Percentiles rank a stretch among this genome's conserved stretches.
These are phyloP conservation scores for Solanum piurae DNA, from an alignment of 257 asterid genomes.

Conservation along the genomic window DNA sequence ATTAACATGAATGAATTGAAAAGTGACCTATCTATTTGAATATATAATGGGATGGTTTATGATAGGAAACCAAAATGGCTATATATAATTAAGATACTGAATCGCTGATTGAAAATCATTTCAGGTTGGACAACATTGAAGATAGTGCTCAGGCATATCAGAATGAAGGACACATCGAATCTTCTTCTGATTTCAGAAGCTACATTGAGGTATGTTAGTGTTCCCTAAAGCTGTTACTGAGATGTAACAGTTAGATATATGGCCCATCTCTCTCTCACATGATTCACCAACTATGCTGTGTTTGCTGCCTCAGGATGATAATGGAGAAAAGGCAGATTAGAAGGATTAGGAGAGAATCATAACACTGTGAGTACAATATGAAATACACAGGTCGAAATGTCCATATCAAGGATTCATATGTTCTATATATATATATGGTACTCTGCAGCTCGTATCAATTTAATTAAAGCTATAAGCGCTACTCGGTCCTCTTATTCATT, in stretches of 20 bases:
- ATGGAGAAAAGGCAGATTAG: background rate
- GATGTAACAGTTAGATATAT: background rate
- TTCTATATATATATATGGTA: background rate
- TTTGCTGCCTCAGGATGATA: background rate
- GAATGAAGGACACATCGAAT: constrained; percentile 52
- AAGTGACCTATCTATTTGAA: background rate
- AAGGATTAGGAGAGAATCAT: background rate
- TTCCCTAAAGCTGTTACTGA: background rate
- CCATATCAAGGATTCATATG: background rate
- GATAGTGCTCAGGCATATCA: constrained; percentile 71
- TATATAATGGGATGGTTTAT: background rate
- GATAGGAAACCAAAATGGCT: background rate
- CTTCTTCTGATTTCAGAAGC: constrained; percentile 51
- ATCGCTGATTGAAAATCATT: background rate
- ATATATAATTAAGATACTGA: background rate
- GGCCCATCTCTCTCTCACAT: background rate
- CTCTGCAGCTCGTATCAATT: background rate
- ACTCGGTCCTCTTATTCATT: background rate
- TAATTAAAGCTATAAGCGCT: background rate
- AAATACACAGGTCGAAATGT: background rate
- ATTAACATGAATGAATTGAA: background rate
- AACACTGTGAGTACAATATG: background rate
- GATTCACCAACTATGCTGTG: background rate
- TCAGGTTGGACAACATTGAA: constrained; percentile 82
- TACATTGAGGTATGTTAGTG: constrained; percentile 46